Evolutionary conservation across 768 basidiomycete species (phyloP).

Genomic region (Fomitopsis serialis): DNA sequence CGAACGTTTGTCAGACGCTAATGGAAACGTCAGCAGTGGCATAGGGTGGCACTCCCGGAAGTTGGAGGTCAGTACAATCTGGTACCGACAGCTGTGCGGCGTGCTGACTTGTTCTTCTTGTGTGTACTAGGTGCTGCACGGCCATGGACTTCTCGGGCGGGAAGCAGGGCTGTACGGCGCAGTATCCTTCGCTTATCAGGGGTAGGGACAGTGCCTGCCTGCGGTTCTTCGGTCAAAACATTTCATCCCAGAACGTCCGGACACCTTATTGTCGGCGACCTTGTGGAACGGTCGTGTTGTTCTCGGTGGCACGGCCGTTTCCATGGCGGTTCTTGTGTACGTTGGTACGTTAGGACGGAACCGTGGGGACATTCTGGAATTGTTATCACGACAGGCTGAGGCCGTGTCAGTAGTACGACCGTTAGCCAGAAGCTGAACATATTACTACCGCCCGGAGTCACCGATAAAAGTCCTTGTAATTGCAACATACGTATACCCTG

Average conservation of each 20-base stretch:
- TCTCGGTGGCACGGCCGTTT: no score
- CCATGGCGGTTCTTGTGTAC: no score
- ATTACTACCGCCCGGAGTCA: no score
- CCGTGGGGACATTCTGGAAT: no score
- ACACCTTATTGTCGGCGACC: no score
- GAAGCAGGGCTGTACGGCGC: conserved; percentile 94
- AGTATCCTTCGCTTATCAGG: conserved; percentile 92
- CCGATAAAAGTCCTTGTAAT: no score
- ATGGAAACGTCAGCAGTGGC: conserved; percentile 86
- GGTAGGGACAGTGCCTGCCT: conserved; percentile 34
- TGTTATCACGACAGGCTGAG: no score
- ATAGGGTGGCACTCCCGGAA: conserved; percentile 96
- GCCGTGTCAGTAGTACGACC: no score
- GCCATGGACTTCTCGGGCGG: conserved; percentile 84
- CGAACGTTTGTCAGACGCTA: conserved; percentile 67
- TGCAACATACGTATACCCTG: no score
- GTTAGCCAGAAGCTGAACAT: no score
- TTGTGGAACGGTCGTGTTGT: no score
- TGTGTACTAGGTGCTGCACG: conserved; percentile 74
- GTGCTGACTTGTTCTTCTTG: conserved; percentile 1
- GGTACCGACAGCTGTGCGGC: background rate
- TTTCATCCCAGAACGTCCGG: background rate
- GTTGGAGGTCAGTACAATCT: conserved; percentile 73
- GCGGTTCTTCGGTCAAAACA: background rate
- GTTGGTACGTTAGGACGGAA: no score